phyloP scores from a whole-genome alignment of 805 yeast genomes.

The Barnettozyma botsteinii region DNA sequence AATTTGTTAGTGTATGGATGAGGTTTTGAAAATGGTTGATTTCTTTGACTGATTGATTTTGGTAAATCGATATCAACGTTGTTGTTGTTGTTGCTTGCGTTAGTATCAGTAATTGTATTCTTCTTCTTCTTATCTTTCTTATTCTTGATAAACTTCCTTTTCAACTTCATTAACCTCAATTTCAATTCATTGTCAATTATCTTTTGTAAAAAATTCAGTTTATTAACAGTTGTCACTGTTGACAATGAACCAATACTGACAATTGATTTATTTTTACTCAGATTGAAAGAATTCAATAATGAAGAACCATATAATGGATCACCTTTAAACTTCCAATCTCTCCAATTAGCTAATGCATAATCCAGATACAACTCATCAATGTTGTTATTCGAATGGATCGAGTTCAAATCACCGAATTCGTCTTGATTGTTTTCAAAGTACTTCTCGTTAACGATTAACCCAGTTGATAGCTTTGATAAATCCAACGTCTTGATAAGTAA shows the following conservation, averaged over 20 bases:
- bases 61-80: too few species aligned
- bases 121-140: too few species aligned
- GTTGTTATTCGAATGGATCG: conserved; percentile 8
- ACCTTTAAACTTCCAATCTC: conserved; percentile 80
- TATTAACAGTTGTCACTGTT: conserved; percentile 13
- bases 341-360: conserved; percentile 71
- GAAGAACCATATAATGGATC: conserved; percentile 57
- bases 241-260: conserved; percentile 19
- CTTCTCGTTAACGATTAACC: conserved; percentile 26
- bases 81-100: background rate
- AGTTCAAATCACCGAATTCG: conserved; percentile 10
- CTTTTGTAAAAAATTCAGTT: conserved; percentile 10
- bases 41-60: conserved; percentile 8
- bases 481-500: conserved; percentile 50
- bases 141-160: conserved; percentile 2
- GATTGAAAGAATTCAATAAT: conserved; percentile 27
- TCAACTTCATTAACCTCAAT: conserved; percentile 8
- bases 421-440: conserved; percentile 7
- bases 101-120: too few species aligned
- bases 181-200: conserved; percentile 9
- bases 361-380: conserved; percentile 15
- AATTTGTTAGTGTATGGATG: conserved; percentile 64
- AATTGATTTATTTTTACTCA: conserved; percentile 23
- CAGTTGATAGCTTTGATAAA: conserved; percentile 43
- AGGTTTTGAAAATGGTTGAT: conserved; percentile 30